These are phyloP conservation scores for Skeletonema menzelii DNA, from an alignment of 108 stramenopile genomes.

Conservation along the genomic window DNA sequence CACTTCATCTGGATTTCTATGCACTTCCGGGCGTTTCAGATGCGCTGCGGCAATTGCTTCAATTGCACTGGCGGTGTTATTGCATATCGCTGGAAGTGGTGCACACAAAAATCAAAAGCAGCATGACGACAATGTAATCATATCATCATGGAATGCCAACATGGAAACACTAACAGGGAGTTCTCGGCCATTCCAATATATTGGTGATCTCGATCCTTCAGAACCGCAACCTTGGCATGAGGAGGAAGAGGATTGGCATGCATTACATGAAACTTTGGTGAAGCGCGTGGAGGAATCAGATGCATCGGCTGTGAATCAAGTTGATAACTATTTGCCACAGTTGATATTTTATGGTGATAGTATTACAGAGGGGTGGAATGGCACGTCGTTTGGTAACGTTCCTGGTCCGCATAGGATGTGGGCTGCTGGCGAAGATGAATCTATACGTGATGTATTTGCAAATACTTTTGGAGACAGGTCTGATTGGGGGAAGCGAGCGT, in stretches of 20 bases:
- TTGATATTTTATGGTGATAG: slow-evolving; percentile 41
- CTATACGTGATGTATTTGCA: slow-evolving; percentile 18
- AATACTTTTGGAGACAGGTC: slow-evolving; percentile 20
- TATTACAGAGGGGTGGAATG: slow-evolving; percentile 44
- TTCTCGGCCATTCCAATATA: slow-evolving; percentile 30
- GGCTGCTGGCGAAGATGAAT: slow-evolving; percentile 3
- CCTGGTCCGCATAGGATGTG: slow-evolving; percentile 22
- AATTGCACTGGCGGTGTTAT: background rate
- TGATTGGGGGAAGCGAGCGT: slow-evolving; percentile 16
- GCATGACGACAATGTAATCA: background rate
- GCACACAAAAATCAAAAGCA: background rate
- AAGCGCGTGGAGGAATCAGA: slow-evolving; percentile 26
- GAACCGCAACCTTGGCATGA: slow-evolving; percentile 33
- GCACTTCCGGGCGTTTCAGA: background rate
- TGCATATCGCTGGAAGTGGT: too few species aligned
- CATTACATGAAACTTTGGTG: slow-evolving; percentile 12
- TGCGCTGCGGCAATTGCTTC: background rate
- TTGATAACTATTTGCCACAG: slow-evolving; percentile 22
- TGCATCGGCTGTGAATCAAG: slow-evolving; percentile 1
- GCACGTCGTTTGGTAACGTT: slow-evolving; percentile 31
- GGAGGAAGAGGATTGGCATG: slow-evolving; percentile 37
- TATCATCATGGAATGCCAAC: background rate
- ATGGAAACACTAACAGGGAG: background rate
- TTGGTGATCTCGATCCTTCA: slow-evolving; percentile 32
- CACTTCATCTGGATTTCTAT: background rate